A percentile compares a stretch with the other conserved stretches of the same genome.
These are phyloP conservation scores for Dactylellina cionopaga DNA, from an alignment of 2,329 filamentous ascomycete species.

Conservation along the genomic window DNA sequence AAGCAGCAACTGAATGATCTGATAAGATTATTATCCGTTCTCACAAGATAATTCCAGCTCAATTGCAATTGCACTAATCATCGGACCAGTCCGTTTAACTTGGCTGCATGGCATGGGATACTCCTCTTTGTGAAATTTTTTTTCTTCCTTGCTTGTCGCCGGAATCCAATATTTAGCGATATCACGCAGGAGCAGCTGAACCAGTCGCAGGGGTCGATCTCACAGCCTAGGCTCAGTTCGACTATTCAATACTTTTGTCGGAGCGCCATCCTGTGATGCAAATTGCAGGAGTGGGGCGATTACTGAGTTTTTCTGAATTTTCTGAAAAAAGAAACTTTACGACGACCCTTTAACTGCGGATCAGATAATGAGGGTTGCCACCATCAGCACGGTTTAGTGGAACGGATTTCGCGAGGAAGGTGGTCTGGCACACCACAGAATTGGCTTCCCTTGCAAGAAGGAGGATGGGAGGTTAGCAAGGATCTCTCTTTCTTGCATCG, in stretches of 20 bases:
- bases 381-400: too few relatives aligned
- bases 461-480: conserved; percentile 7
- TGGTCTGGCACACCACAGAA: conserved; percentile 18
- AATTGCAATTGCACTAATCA: conserved; percentile 4
- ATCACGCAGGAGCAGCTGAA: conserved; percentile 35
- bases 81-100: conserved; percentile 37
- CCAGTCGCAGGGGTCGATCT: conserved; percentile 22
- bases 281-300: conserved; percentile 22
- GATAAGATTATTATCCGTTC: conserved; percentile 50
- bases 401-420: conserved; percentile 35
- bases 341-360: conserved; percentile 9
- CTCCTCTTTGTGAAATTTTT: conserved; percentile 28
- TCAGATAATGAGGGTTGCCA: too few relatives aligned
- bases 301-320: too few relatives aligned
- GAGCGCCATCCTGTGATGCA: conserved; percentile 23
- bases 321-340: conserved; percentile 29
- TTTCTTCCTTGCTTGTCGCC: conserved; percentile 11
- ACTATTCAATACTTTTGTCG: neutral
- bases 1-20: conserved; percentile 41
- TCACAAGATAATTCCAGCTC: conserved; percentile 1
- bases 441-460: conserved; percentile 21
- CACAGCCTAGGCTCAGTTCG: conserved; percentile 12
- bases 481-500: neutral
- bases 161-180: conserved; percentile 16
- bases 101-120: conserved; percentile 1